Conservation (phyloP, 257 asterid genomes). For the Anisodus acutangulus region DNA sequence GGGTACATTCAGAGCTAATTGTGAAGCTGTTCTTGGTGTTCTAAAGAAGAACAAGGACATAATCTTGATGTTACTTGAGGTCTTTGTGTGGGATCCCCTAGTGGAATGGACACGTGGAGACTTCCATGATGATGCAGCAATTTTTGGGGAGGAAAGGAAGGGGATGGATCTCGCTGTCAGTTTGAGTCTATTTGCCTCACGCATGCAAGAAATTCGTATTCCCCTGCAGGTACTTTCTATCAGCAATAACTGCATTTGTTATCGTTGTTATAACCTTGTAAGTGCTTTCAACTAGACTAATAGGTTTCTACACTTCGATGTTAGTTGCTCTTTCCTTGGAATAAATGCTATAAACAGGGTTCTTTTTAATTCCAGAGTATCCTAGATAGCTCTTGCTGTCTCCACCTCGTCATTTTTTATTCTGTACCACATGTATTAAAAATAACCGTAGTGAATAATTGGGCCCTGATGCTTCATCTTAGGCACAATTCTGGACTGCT, state of each 20-base stretch:
- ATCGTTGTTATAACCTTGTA: neutral
- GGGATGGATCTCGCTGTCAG: constrained; percentile 99
- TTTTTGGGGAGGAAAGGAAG: constrained; percentile 96
- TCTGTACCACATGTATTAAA: neutral
- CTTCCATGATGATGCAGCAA: constrained; percentile 98
- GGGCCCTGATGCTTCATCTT: neutral
- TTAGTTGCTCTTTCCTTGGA: constrained; percentile 16
- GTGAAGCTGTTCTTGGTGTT: constrained; percentile 91
- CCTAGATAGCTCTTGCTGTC: neutral
- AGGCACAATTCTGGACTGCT: constrained; percentile 18
- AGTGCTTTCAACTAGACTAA: constrained; percentile 17
- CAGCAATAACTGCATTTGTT: neutral
- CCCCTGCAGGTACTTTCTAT: constrained; percentile 80
- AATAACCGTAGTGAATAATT: neutral
- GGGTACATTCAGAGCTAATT: constrained; percentile 91
- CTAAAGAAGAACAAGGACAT: constrained; percentile 93
- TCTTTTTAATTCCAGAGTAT: constrained; percentile 10
- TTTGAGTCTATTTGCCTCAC: constrained; percentile 94
- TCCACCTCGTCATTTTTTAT: neutral
- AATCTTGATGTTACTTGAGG: constrained; percentile 87
- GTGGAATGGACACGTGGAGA: constrained; percentile 99
- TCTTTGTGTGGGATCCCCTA: constrained; percentile 98
- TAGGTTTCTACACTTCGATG: neutral
- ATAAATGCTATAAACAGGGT: neutral
- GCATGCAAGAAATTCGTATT: constrained; percentile 95